Percentiles rank a stretch among this genome's conserved stretches.
These are phyloP conservation scores for Plantago elongata DNA, from an alignment of 257 asterid species.

Conservation along the genomic window DNA sequence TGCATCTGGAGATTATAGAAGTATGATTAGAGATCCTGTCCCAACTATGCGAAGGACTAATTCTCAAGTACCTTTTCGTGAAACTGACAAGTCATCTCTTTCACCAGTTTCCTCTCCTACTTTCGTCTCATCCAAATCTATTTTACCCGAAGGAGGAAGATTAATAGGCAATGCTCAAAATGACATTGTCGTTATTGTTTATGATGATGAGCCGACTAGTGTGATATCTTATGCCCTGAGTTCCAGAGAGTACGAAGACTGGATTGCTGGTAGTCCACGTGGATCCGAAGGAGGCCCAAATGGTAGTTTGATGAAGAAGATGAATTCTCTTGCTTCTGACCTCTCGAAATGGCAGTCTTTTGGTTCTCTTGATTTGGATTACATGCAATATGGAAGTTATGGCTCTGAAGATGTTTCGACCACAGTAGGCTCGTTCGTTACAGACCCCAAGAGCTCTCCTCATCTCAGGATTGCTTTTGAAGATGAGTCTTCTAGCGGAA, in stretches of 20 bases:
- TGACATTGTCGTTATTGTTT: slow-evolving; percentile 51
- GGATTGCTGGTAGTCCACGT: slow-evolving; percentile 39
- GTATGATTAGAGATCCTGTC: slow-evolving; percentile 84
- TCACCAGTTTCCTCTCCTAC: slow-evolving; percentile 33
- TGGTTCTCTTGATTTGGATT: slow-evolving; percentile 60
- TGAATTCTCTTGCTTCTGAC: slow-evolving; percentile 40
- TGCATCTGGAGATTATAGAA: slow-evolving; percentile 77
- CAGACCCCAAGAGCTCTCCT: slow-evolving; percentile 56
- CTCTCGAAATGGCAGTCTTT: slow-evolving; percentile 66
- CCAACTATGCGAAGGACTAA: slow-evolving; percentile 41
- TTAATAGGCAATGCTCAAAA: slow-evolving; percentile 50
- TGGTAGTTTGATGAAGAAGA: slow-evolving; percentile 29
- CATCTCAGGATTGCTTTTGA: slow-evolving; percentile 72
- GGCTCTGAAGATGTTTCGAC: slow-evolving; percentile 43
- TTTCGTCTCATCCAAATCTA: slow-evolving; percentile 47
- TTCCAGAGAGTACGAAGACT: slow-evolving; percentile 58
- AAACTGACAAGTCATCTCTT: slow-evolving; percentile 46
- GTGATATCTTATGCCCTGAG: slow-evolving; percentile 71
- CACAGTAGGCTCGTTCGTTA: slow-evolving; percentile 29
- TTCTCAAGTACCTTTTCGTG: slow-evolving; percentile 49
- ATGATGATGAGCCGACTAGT: slow-evolving; percentile 88
- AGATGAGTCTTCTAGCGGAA: slow-evolving; percentile 57
- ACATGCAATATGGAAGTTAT: slow-evolving; percentile 45
- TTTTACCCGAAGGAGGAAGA: slow-evolving; percentile 75
- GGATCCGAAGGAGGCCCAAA: slow-evolving; percentile 33